Evolutionary conservation across 352 stramenopile genomes (phyloP).

Genomic region (Phytophthora crassamura): DNA sequence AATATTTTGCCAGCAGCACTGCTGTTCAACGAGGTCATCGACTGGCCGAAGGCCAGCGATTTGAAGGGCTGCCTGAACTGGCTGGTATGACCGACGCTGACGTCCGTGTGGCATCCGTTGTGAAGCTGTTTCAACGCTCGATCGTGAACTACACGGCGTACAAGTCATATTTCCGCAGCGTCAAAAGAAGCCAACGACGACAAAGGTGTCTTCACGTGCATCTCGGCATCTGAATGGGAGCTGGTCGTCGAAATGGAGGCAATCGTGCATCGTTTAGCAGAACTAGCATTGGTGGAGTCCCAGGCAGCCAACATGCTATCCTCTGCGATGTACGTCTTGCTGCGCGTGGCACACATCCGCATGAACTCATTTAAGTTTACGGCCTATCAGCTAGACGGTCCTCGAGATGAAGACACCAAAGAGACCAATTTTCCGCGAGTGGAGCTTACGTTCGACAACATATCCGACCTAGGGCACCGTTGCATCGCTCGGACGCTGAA

Average conservation of each 20-base stretch:
- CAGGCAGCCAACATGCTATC: slow-evolving; percentile 3
- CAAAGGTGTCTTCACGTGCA: not conserved
- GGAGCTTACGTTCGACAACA: not conserved
- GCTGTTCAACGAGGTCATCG: not conserved
- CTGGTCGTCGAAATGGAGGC: slow-evolving; percentile 8
- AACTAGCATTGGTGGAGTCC: slow-evolving; percentile 7
- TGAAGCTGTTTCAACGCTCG: not conserved
- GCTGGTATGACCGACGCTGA: not conserved
- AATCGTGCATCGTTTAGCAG: not conserved
- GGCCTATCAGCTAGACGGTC: not conserved
- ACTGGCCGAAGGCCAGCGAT: not conserved
- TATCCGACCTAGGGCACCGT: not conserved
- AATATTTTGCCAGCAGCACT: not conserved
- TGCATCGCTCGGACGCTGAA: slow-evolving; percentile 3
- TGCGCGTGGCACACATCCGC: not conserved
- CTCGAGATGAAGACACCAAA: not conserved
- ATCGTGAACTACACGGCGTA: not conserved
- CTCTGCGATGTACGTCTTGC: slow-evolving; percentile 9
- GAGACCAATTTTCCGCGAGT: not conserved
- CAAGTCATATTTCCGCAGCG: not conserved
- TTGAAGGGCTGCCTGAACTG: not conserved
- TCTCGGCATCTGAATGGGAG: not conserved
- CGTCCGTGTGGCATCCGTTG: not conserved
- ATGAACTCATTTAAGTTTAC: slow-evolving; percentile 6
- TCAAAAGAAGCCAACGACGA: not conserved